phyloP scores from a whole-genome alignment of 225 moss, liverwort and hornwort species.

The Ulota crispa region DNA sequence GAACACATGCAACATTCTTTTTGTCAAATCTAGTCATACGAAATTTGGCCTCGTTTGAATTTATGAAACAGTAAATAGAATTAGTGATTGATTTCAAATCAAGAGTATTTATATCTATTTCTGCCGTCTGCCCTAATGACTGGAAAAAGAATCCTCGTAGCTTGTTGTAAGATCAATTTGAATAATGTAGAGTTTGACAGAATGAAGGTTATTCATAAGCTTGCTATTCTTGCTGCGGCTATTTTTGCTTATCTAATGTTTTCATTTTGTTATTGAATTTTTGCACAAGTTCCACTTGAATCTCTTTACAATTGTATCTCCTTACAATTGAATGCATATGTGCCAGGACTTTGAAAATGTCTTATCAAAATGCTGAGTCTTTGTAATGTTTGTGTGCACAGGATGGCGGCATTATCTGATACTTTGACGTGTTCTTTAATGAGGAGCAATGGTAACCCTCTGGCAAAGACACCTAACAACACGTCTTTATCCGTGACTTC shows the following conservation, averaged over 20 bases:
- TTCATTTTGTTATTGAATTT: background rate
- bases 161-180: background rate
- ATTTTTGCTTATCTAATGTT: conserved; percentile 4
- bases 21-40: too few relatives aligned
- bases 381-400: conserved; percentile 14
- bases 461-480: conserved; percentile 16
- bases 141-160: background rate
- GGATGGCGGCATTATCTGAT: conserved; percentile 38
- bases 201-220: background rate
- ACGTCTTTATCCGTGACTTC: conserved; percentile 15
- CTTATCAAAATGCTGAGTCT: background rate
- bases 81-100: too few relatives aligned
- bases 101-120: too few relatives aligned
- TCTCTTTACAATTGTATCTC: background rate
- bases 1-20: too few relatives aligned
- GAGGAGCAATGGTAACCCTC: conserved; percentile 15
- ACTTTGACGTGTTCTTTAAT: conserved; percentile 20
- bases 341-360: background rate
- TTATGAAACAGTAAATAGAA: too few relatives aligned
- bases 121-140: background rate
- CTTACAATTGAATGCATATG: background rate
- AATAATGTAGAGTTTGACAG: background rate
- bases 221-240: background rate
- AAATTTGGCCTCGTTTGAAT: too few relatives aligned
- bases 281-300: background rate